Evolutionary conservation across 768 basidiomycete species (phyloP).

Genomic region (Lactarius tabidus): DNA sequence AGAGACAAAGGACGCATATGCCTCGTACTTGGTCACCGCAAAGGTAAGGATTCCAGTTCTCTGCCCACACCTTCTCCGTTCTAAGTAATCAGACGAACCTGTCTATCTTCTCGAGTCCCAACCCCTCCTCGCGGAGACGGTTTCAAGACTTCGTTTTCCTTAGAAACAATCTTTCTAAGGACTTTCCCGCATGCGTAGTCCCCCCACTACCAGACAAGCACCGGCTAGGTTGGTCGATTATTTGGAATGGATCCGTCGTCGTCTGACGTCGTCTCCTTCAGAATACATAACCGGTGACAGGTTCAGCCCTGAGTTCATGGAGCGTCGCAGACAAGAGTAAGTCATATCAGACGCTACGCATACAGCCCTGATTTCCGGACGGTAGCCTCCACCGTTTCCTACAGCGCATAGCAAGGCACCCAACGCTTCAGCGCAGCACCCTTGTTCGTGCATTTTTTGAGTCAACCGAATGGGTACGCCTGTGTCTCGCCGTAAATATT

Average conservation of each 20-base stretch:
- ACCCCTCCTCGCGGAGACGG: constrained; percentile 75
- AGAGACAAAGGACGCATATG: constrained; percentile 96
- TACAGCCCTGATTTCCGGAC: constrained; percentile 5
- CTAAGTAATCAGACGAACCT: constrained; percentile 70
- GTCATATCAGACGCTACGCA: constrained; percentile 30
- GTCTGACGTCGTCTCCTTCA: constrained; percentile 32
- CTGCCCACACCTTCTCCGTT: background rate
- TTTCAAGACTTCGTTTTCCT: constrained; percentile 98
- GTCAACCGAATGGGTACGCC: constrained; percentile 94
- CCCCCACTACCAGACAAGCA: constrained; percentile 97
- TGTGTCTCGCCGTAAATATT: constrained; percentile 11
- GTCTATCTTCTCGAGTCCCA: constrained; percentile 73
- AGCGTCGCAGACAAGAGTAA: constrained; percentile 83
- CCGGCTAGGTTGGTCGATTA: constrained; percentile 68
- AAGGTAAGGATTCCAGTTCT: constrained; percentile 51
- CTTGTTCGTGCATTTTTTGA: constrained; percentile 93
- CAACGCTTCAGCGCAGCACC: constrained; percentile 86
- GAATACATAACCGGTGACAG: constrained; percentile 98
- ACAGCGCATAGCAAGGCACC: constrained; percentile 87
- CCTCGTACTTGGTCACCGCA: constrained; percentile 87
- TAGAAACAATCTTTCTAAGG: constrained; percentile 77
- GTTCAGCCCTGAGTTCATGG: constrained; percentile 97
- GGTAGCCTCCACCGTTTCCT: constrained; percentile 87
- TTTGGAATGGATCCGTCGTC: background rate
- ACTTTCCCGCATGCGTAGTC: constrained; percentile 98